Percentiles rank a stretch among this genome's conserved stretches.
phyloP scores from a whole-genome alignment of 352 stramenopile species.

The Thraustotheca clavata region DNA sequence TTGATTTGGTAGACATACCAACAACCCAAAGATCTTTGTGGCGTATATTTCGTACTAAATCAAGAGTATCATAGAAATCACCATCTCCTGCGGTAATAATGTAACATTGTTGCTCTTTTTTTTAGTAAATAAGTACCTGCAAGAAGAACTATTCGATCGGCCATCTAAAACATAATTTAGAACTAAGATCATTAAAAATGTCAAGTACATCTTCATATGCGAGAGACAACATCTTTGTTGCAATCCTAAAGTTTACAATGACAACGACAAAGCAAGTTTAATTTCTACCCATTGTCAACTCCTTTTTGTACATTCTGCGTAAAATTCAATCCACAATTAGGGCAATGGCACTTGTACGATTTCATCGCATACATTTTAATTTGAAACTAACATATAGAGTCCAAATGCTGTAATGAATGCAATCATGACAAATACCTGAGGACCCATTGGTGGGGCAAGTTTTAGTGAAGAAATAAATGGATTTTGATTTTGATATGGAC shows the following conservation, averaged over 20 bases:
- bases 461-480: slow-evolving; percentile 60
- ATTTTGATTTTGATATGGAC: slow-evolving; percentile 28
- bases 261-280: not conserved
- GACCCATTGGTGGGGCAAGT: slow-evolving; percentile 56
- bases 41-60: slow-evolving; percentile 67
- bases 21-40: slow-evolving; percentile 83
- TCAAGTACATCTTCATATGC: slow-evolving; percentile 68
- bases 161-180: slow-evolving; percentile 35
- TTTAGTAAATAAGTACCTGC: slow-evolving; percentile 34
- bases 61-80: slow-evolving; percentile 82
- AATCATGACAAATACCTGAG: slow-evolving; percentile 37
- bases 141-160: slow-evolving; percentile 73
- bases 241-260: slow-evolving; percentile 38
- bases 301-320: slow-evolving; percentile 76
- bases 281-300: slow-evolving; percentile 74
- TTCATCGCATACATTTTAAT: slow-evolving; percentile 81
- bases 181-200: slow-evolving; percentile 15
- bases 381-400: slow-evolving; percentile 46
- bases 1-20: slow-evolving; percentile 28
- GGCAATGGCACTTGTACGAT: slow-evolving; percentile 64
- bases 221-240: slow-evolving; percentile 78
- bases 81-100: slow-evolving; percentile 44
- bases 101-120: not conserved
- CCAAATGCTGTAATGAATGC: not conserved
- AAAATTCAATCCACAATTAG: slow-evolving; percentile 50